Evolutionary conservation across 2,329 filamentous ascomycete species (phyloP), one percentile per base, ranked within the genome.

Genomic region (Madurella fahalii): DNA sequence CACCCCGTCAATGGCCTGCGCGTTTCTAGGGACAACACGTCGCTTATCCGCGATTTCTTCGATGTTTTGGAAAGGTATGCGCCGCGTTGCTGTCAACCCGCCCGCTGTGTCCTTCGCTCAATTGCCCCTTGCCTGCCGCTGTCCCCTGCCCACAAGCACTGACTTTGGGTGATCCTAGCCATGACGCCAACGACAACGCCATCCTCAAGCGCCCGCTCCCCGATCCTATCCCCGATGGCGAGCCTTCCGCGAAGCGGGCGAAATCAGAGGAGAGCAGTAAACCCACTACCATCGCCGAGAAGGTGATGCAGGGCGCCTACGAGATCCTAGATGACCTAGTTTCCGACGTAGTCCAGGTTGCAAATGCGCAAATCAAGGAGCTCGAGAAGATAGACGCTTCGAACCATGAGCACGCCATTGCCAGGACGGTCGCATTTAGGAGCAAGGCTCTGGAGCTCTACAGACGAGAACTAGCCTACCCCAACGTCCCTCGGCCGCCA

Each of bases 321-420:
- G 75, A 76, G 25, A 78, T 80, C 59, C 71, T 91, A 43, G 85
- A 88, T 30, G 83, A 87, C 58, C 74, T 89, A 41, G 80, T 87
- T 15, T 69, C 76, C 49, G 84, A 86, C 58, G 67, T 86, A 41
- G 72, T 67, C 30, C 50, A 60, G 12, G 60, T 58, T 7, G 62
- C 65, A 3, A 60, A 65, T 31, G 56, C 61, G 13, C 75, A 78
- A 37, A 63, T 81, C 43, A 72, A 72, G 31, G 75, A 81, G 45
- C 67, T 83, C 30, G 71, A 76, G 54, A 61, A 71, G 25, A 64
- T 67, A 43, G 61, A 67, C 40, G 54, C 56, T 20, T 63, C 59
- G 8, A 58, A 62, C 5, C 68, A 68, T 31, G 70, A 72, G 2
- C 66, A 70, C 32, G 66, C 71, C 45, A 69, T 75, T 47, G 69